Conservation (phyloP, 345 rosid species). For the Sonneratia caseolaris region DNA sequence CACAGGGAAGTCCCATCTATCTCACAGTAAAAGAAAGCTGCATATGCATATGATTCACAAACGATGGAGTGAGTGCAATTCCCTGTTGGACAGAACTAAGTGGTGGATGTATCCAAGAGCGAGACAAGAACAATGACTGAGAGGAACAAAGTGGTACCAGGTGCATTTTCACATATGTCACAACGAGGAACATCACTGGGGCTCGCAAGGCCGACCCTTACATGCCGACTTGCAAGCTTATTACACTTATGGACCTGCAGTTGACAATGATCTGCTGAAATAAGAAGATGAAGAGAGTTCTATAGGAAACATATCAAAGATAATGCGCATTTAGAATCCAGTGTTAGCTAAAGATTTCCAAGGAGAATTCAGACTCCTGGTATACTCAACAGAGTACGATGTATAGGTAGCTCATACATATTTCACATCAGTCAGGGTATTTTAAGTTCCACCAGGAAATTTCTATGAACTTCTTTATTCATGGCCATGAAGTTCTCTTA, state of each 20-base stretch:
- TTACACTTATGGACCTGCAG: slow-evolving; percentile 77
- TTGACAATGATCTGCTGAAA: background rate
- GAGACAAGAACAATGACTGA: background rate
- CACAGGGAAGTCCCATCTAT: slow-evolving; percentile 77
- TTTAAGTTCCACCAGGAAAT: background rate
- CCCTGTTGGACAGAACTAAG: background rate
- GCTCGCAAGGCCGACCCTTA: slow-evolving; percentile 61
- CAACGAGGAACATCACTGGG: slow-evolving; percentile 64
- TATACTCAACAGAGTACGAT: background rate
- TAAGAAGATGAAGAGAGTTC: background rate
- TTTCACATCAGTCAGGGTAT: background rate
- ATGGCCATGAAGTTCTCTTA: background rate
- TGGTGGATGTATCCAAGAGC: background rate
- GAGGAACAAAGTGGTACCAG: slow-evolving; percentile 23
- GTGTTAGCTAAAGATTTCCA: background rate
- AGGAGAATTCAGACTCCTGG: background rate
- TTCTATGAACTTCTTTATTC: background rate
- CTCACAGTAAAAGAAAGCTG: slow-evolving; percentile 89
- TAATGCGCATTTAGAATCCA: background rate
- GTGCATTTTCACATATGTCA: slow-evolving; percentile 75
- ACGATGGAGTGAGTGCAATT: slow-evolving; percentile 5
- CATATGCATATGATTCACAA: slow-evolving; percentile 10
- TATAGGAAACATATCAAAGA: background rate
- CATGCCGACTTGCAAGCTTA: slow-evolving; percentile 77
- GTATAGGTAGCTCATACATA: background rate